Base-by-base conservation (phyloP, 1,139 yeast species). In the Entelexis paramagnoliae region DNA sequence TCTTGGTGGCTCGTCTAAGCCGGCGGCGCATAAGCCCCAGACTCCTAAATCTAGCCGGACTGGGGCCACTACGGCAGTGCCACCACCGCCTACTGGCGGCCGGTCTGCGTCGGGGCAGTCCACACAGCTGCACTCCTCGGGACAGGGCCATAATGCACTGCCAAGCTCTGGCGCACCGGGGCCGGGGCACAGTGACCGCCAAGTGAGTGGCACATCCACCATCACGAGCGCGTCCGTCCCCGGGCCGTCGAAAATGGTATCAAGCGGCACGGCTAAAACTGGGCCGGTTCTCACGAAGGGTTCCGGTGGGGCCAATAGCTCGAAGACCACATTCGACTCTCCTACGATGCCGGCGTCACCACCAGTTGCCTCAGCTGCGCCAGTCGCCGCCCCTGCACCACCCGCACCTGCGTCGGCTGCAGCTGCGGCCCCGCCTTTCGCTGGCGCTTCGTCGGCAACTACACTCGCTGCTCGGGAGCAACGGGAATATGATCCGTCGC, bases 1-100 rank as follows among this genome's bases (percentile, higher is more conserved):
- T 2, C 77, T 84, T 69, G 67, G 58, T 3, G 50, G 50, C n/a
- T 16, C 43, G 2, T 33, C 49, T 19, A 45, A 32, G 17, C 32
- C 40, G 26, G 20, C 38, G 9, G 20, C 38, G 9, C 29, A 38
- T 2, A 32, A 32, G 38, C 19, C 39, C 17, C 39, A 44, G 47
- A 16, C 39, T 6, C 32, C 40, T 5, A 33, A 44, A 28, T 24
- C 47, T 10, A 40, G 40, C 40, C 32, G 40, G 22, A 14, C 46
- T 14, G 35, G 39, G 14, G 39, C 28, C 14, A 36, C 28, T 1
- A 22, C n/a, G 8, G 13, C n/a, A 16, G 41, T 28, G 16, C 29
- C 39, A 22, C 39, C 35, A 28, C 40, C 39, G 3, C 10, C 33
- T 13, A 3, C 19, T 4, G n/a, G 39, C 22, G 33, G 33, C 24